phyloP scores from a whole-genome alignment of 441 rosid genomes.

The Adansonia rubrostipa region DNA sequence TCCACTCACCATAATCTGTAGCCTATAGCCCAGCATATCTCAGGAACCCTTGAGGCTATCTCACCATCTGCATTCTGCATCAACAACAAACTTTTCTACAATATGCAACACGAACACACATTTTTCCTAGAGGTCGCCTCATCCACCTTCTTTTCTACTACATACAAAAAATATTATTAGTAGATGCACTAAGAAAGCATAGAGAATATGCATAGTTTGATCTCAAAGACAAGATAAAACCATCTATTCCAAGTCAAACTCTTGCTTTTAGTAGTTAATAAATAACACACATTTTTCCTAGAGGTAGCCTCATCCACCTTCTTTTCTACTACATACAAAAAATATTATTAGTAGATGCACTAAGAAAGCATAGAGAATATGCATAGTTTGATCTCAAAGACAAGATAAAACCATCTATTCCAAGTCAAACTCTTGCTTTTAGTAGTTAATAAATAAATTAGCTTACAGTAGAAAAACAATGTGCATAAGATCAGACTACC shows the following conservation, averaged over 20 bases:
- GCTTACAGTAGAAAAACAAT: neutral
- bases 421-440: neutral
- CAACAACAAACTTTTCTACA: conserved; percentile 32
- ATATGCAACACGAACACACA: conserved; percentile 57
- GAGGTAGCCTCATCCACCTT: conserved; percentile 62
- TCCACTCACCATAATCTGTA: conserved; percentile 32
- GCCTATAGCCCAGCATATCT: conserved; percentile 30
- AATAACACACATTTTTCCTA: conserved; percentile 40
- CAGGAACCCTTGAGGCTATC: neutral
- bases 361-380: neutral
- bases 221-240: neutral
- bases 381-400: neutral
- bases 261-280: neutral
- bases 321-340: conserved; percentile 54
- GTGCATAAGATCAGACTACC: conserved; percentile 44
- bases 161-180: conserved; percentile 20
- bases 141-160: conserved; percentile 67
- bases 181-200: neutral
- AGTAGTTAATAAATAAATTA: neutral
- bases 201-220: neutral
- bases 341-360: neutral
- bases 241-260: neutral
- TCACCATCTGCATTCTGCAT: conserved; percentile 22
- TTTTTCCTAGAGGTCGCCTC: conserved; percentile 52
- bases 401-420: neutral